These are phyloP conservation scores for Schizosaccharomyces versatilis DNA, from an alignment of 1,139 yeast species.

Conservation along the genomic window DNA sequence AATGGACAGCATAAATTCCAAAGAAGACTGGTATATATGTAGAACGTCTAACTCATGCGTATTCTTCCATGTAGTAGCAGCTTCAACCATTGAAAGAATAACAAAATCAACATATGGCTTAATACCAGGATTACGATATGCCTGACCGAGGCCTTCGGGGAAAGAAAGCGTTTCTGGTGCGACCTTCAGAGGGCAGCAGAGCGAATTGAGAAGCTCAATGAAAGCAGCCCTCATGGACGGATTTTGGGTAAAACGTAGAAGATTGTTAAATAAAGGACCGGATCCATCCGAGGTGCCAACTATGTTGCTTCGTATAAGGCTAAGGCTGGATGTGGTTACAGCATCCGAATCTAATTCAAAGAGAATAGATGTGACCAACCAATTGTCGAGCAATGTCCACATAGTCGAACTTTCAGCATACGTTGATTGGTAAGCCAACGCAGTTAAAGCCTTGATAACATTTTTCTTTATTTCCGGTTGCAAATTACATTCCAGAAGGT, in stretches of 20 bases:
- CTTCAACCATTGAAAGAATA: neutral
- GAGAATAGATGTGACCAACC: neutral
- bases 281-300: neutral
- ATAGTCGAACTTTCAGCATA: neutral
- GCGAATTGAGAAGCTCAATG: neutral
- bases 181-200: neutral
- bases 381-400: neutral
- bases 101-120: slow-evolving; percentile 2
- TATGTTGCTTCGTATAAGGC: neutral
- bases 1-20: neutral
- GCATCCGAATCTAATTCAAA: neutral
- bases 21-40: neutral
- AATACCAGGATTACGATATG: slow-evolving; percentile 1
- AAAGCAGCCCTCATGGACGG: neutral
- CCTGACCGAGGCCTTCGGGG: neutral
- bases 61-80: neutral
- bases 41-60: neutral
- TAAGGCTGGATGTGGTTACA: neutral
- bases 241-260: neutral
- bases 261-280: neutral
- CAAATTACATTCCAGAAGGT: neutral
- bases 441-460: neutral
- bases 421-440: neutral
- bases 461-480: neutral
- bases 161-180: neutral